Conservation (phyloP, 192 early-diverging fungal genomes). For the Rhizophagus sp. region DNA sequence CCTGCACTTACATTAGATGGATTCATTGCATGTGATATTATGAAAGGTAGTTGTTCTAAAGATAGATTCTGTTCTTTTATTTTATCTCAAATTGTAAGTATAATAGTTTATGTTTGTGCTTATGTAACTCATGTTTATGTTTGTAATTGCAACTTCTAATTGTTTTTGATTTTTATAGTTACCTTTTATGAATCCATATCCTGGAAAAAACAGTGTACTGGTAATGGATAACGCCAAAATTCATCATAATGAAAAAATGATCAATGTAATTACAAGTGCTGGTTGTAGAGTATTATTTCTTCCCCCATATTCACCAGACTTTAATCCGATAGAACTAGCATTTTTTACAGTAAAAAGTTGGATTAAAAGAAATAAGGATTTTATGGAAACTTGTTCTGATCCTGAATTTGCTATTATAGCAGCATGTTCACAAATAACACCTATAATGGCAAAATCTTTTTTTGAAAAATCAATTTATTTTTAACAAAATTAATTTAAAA, state of each 20-base stretch:
- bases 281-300: not conserved
- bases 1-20: too few relatives aligned
- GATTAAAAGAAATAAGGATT: constrained; percentile 3
- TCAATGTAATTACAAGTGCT: not conserved
- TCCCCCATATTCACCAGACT: not conserved
- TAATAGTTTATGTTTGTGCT: too few relatives aligned
- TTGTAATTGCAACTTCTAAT: too few relatives aligned
- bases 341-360: constrained; percentile 11
- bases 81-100: too few relatives aligned
- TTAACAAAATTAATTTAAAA: not conserved
- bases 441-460: not conserved
- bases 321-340: constrained; percentile 2
- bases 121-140: too few relatives aligned
- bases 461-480: not conserved
- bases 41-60: too few relatives aligned
- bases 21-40: too few relatives aligned
- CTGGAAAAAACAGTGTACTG: not conserved
- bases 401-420: not conserved
- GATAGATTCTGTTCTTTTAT: too few relatives aligned
- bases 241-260: not conserved
- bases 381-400: not conserved
- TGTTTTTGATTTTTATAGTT: not conserved
- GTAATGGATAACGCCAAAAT: constrained; percentile 7
- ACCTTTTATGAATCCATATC: not conserved
- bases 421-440: not conserved